Evolutionary conservation across 2,329 filamentous ascomycete genomes (phyloP), one percentile per base, ranked within the genome.

Genomic region (Byssothecium circinans): DNA sequence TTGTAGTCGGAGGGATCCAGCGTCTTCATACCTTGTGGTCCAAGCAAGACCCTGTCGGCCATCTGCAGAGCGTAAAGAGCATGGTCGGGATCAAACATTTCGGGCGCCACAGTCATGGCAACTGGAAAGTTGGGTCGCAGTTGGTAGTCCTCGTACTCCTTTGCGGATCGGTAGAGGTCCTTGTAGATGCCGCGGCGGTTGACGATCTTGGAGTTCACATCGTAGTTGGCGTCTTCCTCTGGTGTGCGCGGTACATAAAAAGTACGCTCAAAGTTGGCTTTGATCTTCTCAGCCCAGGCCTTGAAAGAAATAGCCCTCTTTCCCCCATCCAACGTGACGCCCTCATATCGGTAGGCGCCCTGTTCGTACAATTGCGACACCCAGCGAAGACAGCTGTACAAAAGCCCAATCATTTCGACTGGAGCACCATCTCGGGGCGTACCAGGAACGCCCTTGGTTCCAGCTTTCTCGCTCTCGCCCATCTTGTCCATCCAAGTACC

Each of bases 401-500:
- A 78, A 46, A 99, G 81, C 39, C 94, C 95, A 1, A 87, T 96
- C 66, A 99, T 97, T 70, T 99, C 94, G 46, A 99, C 82, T 17
- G 94, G 91, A 34, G 94, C 91, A 23, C 94, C 94, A 68, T 99
- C 95, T 61, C 95, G 87, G 38, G 94, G 94, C n/a, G 94, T 99
- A 8, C 91, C 94, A 0, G 94, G 95, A 17, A 96, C 78, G 41
- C 94, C 95, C 75, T 96, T 97, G 64, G 86, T 96, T 49, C 88
- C 87, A 14, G 95, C 94, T 52, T 86, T 88, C 55, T 88, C 84
- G 53, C 91, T 96, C 71, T 99, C 94, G n/a, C 94, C 94, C 94
- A 99, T 99, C 81, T 99, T 99, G 78, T 99, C 94, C 91, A 96
- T 96, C 94, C 94, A 99, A 1, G 94, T 99, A 43, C 94, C 94